Evolutionary conservation across 164 flowering plant genomes (phyloP).

Genomic region (Protea cynaroides): DNA sequence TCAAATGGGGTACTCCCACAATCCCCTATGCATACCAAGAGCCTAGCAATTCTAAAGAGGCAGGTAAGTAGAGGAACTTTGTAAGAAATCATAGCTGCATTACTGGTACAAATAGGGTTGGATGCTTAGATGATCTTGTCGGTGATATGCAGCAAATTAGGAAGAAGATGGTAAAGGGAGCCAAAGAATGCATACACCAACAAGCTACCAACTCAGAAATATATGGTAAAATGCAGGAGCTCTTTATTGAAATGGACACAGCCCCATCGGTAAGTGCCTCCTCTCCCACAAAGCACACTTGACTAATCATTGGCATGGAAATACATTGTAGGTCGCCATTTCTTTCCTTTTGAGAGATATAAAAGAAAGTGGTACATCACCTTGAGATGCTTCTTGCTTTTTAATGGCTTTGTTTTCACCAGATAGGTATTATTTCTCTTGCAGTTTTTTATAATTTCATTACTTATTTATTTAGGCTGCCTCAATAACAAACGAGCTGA

Average conservation of each 20-base stretch:
- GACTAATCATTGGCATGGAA: not conserved
- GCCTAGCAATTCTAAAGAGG: conserved; percentile 47
- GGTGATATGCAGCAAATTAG: conserved; percentile 31
- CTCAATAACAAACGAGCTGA: conserved; percentile 23
- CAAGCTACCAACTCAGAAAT: conserved; percentile 40
- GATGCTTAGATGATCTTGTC: not conserved
- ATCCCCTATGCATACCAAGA: conserved; percentile 61
- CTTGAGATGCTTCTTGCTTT: not conserved
- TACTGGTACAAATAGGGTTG: not conserved
- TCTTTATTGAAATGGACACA: conserved; percentile 46
- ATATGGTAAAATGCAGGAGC: conserved; percentile 47
- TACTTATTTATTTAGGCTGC: conserved; percentile 11
- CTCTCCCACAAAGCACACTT: not conserved
- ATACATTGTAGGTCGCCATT: not conserved
- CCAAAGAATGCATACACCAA: conserved; percentile 41
- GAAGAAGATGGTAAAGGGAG: conserved; percentile 46
- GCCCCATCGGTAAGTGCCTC: conserved; percentile 22
- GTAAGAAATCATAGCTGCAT: not conserved
- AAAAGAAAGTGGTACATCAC: not conserved
- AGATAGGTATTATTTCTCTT: not conserved
- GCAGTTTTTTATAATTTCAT: not conserved
- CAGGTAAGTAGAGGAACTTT: conserved; percentile 26
- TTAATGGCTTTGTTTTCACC: not conserved
- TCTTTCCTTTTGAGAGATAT: not conserved
- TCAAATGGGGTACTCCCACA: conserved; percentile 58